These are phyloP conservation scores for Capsicum rhomboideum DNA, from an alignment of 257 asterid genomes.

Conservation along the genomic window DNA sequence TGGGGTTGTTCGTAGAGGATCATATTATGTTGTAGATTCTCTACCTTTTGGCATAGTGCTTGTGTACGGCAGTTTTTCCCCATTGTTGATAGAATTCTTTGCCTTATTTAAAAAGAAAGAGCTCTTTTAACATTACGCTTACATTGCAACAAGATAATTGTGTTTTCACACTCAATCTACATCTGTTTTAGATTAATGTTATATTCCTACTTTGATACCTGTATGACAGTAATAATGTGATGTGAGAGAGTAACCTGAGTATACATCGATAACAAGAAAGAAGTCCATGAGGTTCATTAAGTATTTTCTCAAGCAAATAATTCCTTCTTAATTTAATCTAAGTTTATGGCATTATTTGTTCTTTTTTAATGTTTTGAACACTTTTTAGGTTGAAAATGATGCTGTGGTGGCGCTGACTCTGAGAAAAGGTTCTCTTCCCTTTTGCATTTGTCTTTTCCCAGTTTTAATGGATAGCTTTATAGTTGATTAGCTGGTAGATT, in stretches of 20 bases:
- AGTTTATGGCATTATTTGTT: neutral
- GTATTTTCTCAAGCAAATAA: neutral
- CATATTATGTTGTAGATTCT: neutral
- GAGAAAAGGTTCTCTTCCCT: conserved; percentile 64
- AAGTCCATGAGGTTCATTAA: neutral
- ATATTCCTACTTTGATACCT: neutral
- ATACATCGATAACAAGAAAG: neutral
- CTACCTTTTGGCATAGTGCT: neutral
- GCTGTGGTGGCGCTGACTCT: conserved; percentile 76
- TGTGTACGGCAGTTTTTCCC: neutral
- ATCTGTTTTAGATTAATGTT: neutral
- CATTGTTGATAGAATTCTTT: neutral
- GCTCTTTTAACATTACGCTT: neutral
- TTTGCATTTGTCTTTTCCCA: neutral
- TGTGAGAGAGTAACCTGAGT: neutral
- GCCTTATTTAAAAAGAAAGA: neutral
- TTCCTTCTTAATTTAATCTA: neutral
- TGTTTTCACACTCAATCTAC: neutral
- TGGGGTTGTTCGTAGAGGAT: neutral
- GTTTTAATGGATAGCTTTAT: neutral
- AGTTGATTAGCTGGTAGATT: neutral
- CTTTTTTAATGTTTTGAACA: neutral
- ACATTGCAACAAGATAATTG: neutral
- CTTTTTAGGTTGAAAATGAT: conserved; percentile 81
- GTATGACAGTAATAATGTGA: neutral